Evolutionary conservation across 768 basidiomycete genomes (phyloP), one percentile per base, ranked within the genome.

Genomic region (Tricholomella constricta): DNA sequence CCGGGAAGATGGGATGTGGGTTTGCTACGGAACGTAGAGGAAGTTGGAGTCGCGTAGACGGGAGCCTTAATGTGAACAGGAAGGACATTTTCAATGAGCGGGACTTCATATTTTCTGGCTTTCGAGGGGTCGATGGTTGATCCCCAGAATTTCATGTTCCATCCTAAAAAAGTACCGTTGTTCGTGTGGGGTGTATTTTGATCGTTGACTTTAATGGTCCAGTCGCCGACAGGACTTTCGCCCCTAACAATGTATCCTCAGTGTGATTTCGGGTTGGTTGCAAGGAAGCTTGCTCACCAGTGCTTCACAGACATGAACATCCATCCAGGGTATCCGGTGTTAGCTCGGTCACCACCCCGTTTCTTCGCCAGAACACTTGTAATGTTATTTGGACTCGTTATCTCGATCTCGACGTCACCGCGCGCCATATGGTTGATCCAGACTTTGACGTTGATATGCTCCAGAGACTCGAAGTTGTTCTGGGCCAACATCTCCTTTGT

Each of bases 241-340:
- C 90, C 94, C 96, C 96, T 98, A 56, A 22, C 10, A 31, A 46
- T 32, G 10, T 9, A 35, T 1, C 25, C 53, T 72, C 34, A 70
- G 52, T 10, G 55, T 23, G 45, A 12, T 31, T 54, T n/a, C 41
- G 17, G 43, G 34, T 52, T 10, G 22, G 20, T 58, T 31, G 52
- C 34, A 27, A 32, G 25, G 42, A 41, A 9, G 15, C 12, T 41
- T 14, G 71, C 84, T 68, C 52, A 95, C 96, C 97, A 99, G 64
- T 99, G 97, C 70, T 99, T 99, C 51, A 98, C 82, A 27, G 85
- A 84, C 94, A 98, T 98, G 68, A 99, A 99, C n/a, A 81, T 87
- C 97, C 97, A 99, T 0, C 92, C 95, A n/a, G 83, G 83, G 67
- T 80, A 96, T 8, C 97, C 96, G 8, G 76, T 78, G 4, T 62